Percentiles rank a stretch among this genome's conserved stretches.
These are phyloP conservation scores for Biscogniauxia marginata DNA, from an alignment of 2,329 filamentous ascomycete genomes.

Conservation along the genomic window DNA sequence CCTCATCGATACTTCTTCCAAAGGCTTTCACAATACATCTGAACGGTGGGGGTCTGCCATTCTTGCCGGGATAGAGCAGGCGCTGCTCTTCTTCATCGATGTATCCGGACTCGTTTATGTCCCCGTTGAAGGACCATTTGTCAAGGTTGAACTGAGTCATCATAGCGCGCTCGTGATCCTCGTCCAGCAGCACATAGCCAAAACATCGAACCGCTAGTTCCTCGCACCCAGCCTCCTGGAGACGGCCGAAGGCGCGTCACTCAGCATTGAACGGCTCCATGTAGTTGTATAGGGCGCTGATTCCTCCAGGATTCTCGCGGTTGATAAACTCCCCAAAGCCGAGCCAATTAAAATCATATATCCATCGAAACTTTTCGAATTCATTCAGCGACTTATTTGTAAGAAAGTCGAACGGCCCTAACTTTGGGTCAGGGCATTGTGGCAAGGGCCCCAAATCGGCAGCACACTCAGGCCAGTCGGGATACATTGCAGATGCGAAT, in stretches of 20 bases:
- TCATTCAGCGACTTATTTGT: conserved; percentile 4
- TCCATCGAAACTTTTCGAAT: background rate
- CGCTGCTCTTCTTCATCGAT: conserved; percentile 4
- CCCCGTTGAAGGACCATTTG: background rate
- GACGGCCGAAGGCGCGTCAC: conserved; percentile 29
- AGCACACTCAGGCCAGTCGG: conserved; percentile 1
- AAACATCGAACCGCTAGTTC: conserved; percentile 25
- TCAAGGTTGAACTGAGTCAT: background rate
- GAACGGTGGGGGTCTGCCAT: conserved; percentile 15
- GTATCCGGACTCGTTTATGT: background rate
- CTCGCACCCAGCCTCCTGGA: conserved; percentile 24
- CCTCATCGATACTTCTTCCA: background rate
- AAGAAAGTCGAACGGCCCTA: conserved; percentile 7
- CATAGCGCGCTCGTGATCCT: conserved; percentile 8
- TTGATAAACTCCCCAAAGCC: conserved; percentile 1
- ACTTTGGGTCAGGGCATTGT: conserved; percentile 6
- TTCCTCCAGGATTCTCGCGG: conserved; percentile 1
- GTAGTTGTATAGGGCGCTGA: conserved; percentile 16
- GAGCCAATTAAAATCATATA: too few relatives aligned
- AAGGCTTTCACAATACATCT: conserved; percentile 24
- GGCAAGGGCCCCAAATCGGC: conserved; percentile 8
- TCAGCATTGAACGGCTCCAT: conserved; percentile 26
- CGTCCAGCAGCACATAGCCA: conserved; percentile 28
- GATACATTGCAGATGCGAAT: too few relatives aligned
- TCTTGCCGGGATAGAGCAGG: conserved; percentile 4